Evolutionary conservation across 768 basidiomycete species (phyloP), one percentile per base, ranked within the genome.

Genomic region (Tylopilus rubrobrunneus): DNA sequence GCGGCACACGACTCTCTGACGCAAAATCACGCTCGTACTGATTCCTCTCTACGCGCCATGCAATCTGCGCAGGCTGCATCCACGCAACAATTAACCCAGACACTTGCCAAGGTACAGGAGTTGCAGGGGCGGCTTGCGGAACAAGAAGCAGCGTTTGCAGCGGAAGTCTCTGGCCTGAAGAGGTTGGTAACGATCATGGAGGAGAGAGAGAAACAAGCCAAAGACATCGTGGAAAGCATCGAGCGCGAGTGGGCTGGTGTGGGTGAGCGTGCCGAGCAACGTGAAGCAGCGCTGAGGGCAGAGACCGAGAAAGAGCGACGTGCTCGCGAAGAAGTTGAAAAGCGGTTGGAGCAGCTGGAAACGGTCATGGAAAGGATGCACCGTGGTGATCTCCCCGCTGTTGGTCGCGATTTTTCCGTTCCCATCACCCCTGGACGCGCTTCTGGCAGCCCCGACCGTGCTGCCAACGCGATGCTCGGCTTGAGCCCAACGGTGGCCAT

Each of bases 401-500:
- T 82, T 25, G 71, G 73, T 23, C 75, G 77, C 29, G 74, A 69
- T 27, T 67, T 73, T 4, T 63, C 68, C 17, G 63, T 66, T 10
- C 69, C 71, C 17, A 67, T 69, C 27, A 62, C 69, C 6, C 77
- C 83, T 15, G 76, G 74, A 7, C 83, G 79, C 42, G 72, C 64
- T 4, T 63, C 74, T 1, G 67, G 75, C 19, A 73, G 72, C 25
- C 59, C 53, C 6, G 78, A 82, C 56, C 51, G 73, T n/a, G 59
- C 75, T 12, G 67, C 74, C 27, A 80, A 85, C 37, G 77, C 78
- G 9, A 80, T 85, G 73, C 73, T 87, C 65, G 82, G 85, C 42
- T 73, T 94, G 17, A 93, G 90, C 64, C 92, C 95, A 2, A 91
- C 94, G 0, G 89, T 95, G 12, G 86, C 88, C 5, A 84, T 96